Base-by-base conservation (phyloP, 179 eudicot genomes). In the Actinidia polygama region DNA sequence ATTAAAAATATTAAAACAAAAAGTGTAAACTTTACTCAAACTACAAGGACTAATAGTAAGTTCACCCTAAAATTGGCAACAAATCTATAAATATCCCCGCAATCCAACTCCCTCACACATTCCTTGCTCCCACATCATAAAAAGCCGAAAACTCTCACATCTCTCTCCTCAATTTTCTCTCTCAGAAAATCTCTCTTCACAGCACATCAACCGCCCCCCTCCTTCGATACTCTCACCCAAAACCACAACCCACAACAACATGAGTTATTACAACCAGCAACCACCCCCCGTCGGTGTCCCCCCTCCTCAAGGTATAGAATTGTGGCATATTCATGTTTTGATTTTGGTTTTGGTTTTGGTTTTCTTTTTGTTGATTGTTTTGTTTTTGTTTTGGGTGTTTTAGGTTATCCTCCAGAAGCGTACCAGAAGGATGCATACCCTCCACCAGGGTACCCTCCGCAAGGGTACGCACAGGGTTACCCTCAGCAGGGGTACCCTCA, bases 221-320 rank as follows among this genome's bases (percentile, higher is more conserved):
- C 18, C 62, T 7, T 19, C 21, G 26, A 6, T 2, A 26, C 11
- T 62, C 26, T 62, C 7, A 24, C 2, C 16, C 21, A 53, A 24
- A 19, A 54, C 69, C 55, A 3, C 36, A n/a, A 77, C n/a, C 47
- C 46, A 58, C 69, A 19, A 7, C 75, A 71, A 53, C 77, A 94
- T 94, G 98, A 93, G 95, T 85, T 91, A 94, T 79, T 93, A 94
- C 93, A 91, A 94, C 82, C 98, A 94, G 82, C 89, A 90, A 74
- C 98, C 91, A 63, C 95, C 98, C 8, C 95, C 98, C 1, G 95
- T 94, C 19, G 98, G 97, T 23, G 97, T 89, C 5, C 98, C 98
- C 36, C 98, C 98, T 19, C 91, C 97, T 7, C 98, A 94, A 93
- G 98, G 98, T 90, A 51, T 15, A 1, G 10, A 51, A 40, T 40